These are phyloP conservation scores for Globisporangium cederbergense DNA, from an alignment of 352 stramenopile genomes.

Conservation along the genomic window DNA sequence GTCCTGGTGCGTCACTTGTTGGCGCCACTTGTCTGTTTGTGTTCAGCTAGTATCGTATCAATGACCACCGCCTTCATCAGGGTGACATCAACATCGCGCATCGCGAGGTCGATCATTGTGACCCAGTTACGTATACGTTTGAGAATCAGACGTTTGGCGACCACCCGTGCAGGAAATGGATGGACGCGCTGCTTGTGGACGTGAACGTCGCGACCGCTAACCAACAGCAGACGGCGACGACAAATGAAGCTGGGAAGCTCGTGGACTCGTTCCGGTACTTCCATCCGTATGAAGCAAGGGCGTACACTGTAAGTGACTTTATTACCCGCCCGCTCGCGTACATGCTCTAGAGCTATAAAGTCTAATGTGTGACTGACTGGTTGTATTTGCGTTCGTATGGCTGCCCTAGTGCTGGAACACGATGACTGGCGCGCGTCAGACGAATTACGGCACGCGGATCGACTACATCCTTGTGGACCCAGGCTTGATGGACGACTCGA, in stretches of 20 bases:
- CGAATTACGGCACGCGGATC: slow-evolving; percentile 90
- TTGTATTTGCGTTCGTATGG: slow-evolving; percentile 4
- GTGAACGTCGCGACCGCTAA: slow-evolving; percentile 1
- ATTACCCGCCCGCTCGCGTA: background rate
- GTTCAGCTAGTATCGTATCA: background rate
- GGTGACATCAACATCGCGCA: slow-evolving; percentile 85
- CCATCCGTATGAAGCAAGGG: slow-evolving; percentile 62
- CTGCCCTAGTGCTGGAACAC: slow-evolving; percentile 80
- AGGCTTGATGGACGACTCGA: slow-evolving; percentile 36
- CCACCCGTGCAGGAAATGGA: slow-evolving; percentile 70
- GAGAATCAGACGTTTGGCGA: slow-evolving; percentile 43
- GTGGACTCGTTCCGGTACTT: slow-evolving; percentile 83
- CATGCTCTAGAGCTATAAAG: background rate
- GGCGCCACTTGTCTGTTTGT: background rate
- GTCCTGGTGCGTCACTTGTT: slow-evolving; percentile 42
- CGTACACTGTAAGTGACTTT: slow-evolving; percentile 63
- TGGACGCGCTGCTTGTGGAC: slow-evolving; percentile 28
- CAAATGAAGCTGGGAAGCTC: slow-evolving; percentile 24
- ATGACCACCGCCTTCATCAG: slow-evolving; percentile 20
- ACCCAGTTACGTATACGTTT: slow-evolving; percentile 26
- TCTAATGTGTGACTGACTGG: background rate
- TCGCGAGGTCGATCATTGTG: slow-evolving; percentile 76
- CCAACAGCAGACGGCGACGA: background rate
- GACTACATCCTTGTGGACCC: slow-evolving; percentile 88
- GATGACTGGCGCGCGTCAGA: slow-evolving; percentile 76